Evolutionary conservation across 306 rosid species (phyloP), one percentile per base, ranked within the genome.

Genomic region (Prunus kanzakura): DNA sequence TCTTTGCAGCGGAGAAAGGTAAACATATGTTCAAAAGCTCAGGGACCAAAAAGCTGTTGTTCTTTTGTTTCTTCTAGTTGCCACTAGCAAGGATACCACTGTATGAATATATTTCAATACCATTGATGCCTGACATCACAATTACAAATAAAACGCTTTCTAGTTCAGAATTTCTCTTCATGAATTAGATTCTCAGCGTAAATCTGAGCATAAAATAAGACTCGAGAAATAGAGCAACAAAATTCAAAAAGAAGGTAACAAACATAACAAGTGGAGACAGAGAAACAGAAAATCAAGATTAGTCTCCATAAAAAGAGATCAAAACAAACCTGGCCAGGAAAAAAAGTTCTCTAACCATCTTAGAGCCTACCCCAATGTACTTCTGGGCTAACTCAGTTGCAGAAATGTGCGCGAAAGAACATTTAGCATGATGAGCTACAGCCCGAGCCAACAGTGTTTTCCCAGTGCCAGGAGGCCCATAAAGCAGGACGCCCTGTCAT

Each of bases 281-380:
- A 63, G 35, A 35, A 46, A 12, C 32, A 19, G 8, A 38, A 6
- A 38, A 65, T 46, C 38, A 30, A 32, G 61, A 65, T 43, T 3
- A 73, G 52, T 54, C 68, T 64, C 64, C 47, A 52, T 66, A 4
- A 35, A 68, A 71, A 47, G 79, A 78, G 25, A 64, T 9, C 20
- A 78, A 46, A 58, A 88, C 85, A 83, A 83, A 95, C 99, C 99
- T 95, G 84, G 99, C 99, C 99, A 95, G 91, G 73, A 92, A 96
- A 14, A 95, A 95, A 72, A 95, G 97, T 78, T 95, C 99, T 78
- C 97, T 90, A 75, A 95, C 99, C 99, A 95, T 95, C 87, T 97
- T 83, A 46, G 99, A 91, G 45, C 99, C 99, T 88, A 92, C 99
- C 79, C 99, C 99, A 76, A 95, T 95, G 88, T 95, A 95, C 79